Conservation (phyloP, 2,329 filamentous ascomycete species). For the Atkinsonella hypoxylon region DNA sequence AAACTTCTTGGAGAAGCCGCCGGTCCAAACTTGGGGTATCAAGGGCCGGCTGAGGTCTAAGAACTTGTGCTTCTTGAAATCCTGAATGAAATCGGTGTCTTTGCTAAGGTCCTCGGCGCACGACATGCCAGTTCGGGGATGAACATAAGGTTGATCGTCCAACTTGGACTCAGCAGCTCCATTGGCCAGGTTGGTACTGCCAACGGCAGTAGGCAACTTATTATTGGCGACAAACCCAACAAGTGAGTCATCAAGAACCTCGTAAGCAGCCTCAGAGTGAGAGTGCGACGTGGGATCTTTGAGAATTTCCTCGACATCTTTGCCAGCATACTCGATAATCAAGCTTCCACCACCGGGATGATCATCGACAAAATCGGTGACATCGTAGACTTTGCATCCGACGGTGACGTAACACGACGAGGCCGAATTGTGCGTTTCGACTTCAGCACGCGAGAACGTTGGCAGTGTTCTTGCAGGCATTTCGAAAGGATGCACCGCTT, state of each 20-base stretch:
- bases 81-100: slow-evolving; percentile 64
- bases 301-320: slow-evolving; percentile 73
- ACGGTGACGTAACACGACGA: slow-evolving; percentile 91
- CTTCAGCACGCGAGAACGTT: slow-evolving; percentile 68
- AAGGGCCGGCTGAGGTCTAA: slow-evolving; percentile 78
- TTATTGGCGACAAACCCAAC: slow-evolving; percentile 66
- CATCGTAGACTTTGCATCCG: slow-evolving; percentile 83
- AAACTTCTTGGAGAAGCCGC: slow-evolving; percentile 88
- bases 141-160: slow-evolving; percentile 23
- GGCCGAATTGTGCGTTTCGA: slow-evolving; percentile 65
- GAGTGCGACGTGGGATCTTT: slow-evolving; percentile 71
- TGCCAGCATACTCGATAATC: slow-evolving; percentile 79
- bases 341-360: slow-evolving; percentile 86
- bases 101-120: slow-evolving; percentile 74
- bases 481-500: background rate
- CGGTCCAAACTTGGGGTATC: slow-evolving; percentile 75
- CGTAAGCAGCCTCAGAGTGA: slow-evolving; percentile 90
- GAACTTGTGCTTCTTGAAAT: slow-evolving; percentile 90
- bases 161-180: slow-evolving; percentile 14
- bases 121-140: slow-evolving; percentile 75
- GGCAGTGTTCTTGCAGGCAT: slow-evolving; percentile 80
- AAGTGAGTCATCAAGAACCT: slow-evolving; percentile 78
- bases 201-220: slow-evolving; percentile 27
- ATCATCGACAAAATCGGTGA: slow-evolving; percentile 80
- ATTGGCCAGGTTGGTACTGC: slow-evolving; percentile 15